These are phyloP conservation scores for Musa schizocarpa DNA, from an alignment of 176 grass and related monocot genomes.

Conservation along the genomic window DNA sequence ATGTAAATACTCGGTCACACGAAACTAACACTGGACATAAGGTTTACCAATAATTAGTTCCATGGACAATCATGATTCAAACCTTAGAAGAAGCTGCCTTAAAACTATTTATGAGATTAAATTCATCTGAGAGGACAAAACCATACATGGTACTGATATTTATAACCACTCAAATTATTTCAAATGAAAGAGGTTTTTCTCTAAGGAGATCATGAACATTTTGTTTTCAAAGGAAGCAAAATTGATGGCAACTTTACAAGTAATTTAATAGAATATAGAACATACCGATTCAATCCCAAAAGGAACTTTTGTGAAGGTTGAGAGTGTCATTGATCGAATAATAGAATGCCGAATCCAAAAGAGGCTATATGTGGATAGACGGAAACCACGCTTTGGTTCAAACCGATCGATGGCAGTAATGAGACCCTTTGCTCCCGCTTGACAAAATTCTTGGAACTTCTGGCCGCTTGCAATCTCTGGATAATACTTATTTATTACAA, in stretches of 20 bases:
- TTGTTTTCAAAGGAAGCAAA: background rate
- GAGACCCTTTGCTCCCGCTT: constrained; percentile 72
- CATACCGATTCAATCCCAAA: constrained; percentile 76
- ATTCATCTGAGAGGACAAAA: no score
- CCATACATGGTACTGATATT: background rate
- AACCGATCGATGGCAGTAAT: constrained; percentile 76
- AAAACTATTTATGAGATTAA: no score
- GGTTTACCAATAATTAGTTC: background rate
- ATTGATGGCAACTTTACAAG: background rate
- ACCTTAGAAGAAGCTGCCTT: background rate
- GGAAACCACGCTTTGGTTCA: constrained; percentile 64
- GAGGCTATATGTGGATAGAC: constrained; percentile 73
- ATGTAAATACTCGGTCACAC: no score
- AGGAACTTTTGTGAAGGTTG: constrained; percentile 78
- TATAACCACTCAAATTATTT: background rate
- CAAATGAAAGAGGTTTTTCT: background rate
- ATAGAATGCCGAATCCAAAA: constrained; percentile 93
- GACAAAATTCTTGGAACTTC: constrained; percentile 71
- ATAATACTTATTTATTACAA: constrained; percentile 80
- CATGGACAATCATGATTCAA: background rate
- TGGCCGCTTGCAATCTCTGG: constrained; percentile 44
- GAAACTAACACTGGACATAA: no score
- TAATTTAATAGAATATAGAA: background rate
- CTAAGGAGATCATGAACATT: background rate
- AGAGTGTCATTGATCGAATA: constrained; percentile 53